phyloP scores from a whole-genome alignment of 2,329 filamentous ascomycete genomes.

The Colletotrichum destructivum region DNA sequence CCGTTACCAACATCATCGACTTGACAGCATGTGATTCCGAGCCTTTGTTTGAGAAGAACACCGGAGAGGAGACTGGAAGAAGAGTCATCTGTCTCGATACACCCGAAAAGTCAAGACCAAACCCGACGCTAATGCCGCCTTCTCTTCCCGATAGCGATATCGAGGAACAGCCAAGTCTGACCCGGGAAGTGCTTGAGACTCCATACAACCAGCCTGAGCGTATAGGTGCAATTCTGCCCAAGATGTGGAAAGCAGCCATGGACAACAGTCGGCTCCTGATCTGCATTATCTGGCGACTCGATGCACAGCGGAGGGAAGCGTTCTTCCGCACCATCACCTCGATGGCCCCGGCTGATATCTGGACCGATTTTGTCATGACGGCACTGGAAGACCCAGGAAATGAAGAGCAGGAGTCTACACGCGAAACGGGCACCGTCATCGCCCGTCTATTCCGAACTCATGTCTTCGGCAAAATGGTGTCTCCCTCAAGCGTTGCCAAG shows the following conservation, averaged over 20 bases:
- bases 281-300: slow-evolving; percentile 46
- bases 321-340: slow-evolving; percentile 47
- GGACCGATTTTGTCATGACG: slow-evolving; percentile 47
- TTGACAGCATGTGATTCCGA: slow-evolving; percentile 37
- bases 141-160: slow-evolving; percentile 8
- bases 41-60: neutral
- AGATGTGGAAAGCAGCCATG: slow-evolving; percentile 43
- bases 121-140: neutral
- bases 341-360: slow-evolving; percentile 44
- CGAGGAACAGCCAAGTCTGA: neutral
- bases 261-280: slow-evolving; percentile 50
- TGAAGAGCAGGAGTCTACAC: neutral
- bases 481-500: neutral
- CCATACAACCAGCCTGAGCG: slow-evolving; percentile 34
- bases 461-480: slow-evolving; percentile 10
- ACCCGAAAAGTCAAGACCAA: slow-evolving; percentile 6
- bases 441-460: slow-evolving; percentile 40
- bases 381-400: slow-evolving; percentile 35
- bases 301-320: slow-evolving; percentile 41
- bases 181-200: slow-evolving; percentile 24
- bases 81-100: slow-evolving; percentile 36
- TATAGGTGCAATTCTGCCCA: slow-evolving; percentile 33
- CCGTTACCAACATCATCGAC: slow-evolving; percentile 30
- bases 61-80: too few relatives aligned
- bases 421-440: slow-evolving; percentile 9